phyloP scores from a whole-genome alignment of 2,329 filamentous ascomycete genomes.

The Botrytis tulipae region DNA sequence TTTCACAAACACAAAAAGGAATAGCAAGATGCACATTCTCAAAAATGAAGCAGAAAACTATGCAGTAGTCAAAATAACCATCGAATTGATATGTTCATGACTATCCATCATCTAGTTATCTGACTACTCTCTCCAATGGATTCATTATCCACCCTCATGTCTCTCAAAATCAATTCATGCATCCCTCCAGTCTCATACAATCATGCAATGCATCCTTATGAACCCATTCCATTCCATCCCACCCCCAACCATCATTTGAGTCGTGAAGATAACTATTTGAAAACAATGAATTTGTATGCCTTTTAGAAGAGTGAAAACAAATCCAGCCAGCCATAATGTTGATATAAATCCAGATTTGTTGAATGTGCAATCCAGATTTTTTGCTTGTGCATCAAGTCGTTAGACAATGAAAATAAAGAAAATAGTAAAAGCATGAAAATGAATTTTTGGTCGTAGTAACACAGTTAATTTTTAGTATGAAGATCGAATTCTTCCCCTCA shows the following conservation, averaged over 20 bases:
- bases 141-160: conserved; percentile 6
- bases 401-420: conserved; percentile 19
- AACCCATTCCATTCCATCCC: conserved; percentile 19
- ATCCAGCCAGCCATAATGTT: conserved; percentile 18
- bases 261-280: conserved; percentile 23
- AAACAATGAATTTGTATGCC: conserved; percentile 22
- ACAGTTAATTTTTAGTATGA: conserved; percentile 17
- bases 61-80: conserved; percentile 1
- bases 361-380: conserved; percentile 19
- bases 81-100: conserved; percentile 16
- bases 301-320: conserved; percentile 13
- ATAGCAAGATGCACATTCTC: background rate
- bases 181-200: conserved; percentile 14
- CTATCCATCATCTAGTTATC: conserved; percentile 10
- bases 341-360: conserved; percentile 19
- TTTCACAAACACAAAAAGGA: background rate
- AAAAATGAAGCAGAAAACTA: background rate
- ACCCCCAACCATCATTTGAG: conserved; percentile 17
- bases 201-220: conserved; percentile 18
- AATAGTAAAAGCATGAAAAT: conserved; percentile 15
- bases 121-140: conserved; percentile 3
- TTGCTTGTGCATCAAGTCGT: conserved; percentile 17
- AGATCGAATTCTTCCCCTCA: background rate
- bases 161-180: conserved; percentile 16
- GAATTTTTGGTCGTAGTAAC: conserved; percentile 19